A percentile compares a stretch with the other conserved stretches of the same genome.
Conservation (phyloP, 306 rosid species). For the Lagenaria siceraria region DNA sequence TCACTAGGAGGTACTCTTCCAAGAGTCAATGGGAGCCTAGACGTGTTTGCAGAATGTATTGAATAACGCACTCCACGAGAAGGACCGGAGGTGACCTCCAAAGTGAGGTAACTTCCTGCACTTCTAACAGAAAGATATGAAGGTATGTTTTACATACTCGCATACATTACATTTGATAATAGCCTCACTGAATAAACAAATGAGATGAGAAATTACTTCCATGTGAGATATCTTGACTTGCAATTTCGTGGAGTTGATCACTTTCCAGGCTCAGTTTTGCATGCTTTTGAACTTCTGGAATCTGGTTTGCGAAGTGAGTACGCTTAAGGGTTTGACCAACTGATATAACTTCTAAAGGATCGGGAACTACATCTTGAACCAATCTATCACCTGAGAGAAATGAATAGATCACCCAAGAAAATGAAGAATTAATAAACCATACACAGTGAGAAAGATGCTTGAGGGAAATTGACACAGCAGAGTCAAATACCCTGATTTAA, state of each 20-base stretch:
- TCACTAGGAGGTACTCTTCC: conserved; percentile 87
- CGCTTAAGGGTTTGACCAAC: conserved; percentile 60
- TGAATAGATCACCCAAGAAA: background rate
- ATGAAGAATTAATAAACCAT: background rate
- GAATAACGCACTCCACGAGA: conserved; percentile 48
- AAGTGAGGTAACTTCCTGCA: conserved; percentile 89
- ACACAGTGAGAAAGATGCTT: background rate
- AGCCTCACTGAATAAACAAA: conserved; percentile 1
- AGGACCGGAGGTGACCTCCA: conserved; percentile 93
- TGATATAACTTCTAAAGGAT: conserved; percentile 30
- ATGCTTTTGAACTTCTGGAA: conserved; percentile 35
- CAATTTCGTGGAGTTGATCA: conserved; percentile 26
- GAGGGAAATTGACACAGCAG: background rate
- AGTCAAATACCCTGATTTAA: conserved; percentile 26
- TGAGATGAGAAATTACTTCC: conserved; percentile 65
- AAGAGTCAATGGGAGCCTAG: conserved; percentile 57
- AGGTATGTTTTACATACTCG: conserved; percentile 30
- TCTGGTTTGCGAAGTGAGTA: conserved; percentile 19
- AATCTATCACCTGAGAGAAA: conserved; percentile 37
- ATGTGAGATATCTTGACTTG: conserved; percentile 24
- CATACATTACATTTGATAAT: conserved; percentile 14
- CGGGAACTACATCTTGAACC: conserved; percentile 41
- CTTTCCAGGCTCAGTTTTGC: conserved; percentile 20
- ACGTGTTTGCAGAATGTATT: conserved; percentile 36
- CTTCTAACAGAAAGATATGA: conserved; percentile 60